Conservation (phyloP, 2,329 filamentous ascomycete genomes). For the Podosphaera aphanis region DNA sequence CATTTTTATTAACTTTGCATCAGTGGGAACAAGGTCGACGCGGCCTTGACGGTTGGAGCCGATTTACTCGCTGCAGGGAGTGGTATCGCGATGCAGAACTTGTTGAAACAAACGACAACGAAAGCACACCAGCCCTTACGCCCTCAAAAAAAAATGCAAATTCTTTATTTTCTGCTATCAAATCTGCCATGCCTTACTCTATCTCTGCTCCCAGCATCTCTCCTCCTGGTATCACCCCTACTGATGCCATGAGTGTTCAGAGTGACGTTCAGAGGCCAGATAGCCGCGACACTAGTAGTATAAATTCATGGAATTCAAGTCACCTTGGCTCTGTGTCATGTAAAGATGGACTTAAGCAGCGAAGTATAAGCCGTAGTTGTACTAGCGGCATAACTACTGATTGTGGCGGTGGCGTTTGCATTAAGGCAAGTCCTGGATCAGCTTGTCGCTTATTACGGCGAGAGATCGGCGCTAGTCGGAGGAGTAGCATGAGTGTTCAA, state of each 20-base stretch:
- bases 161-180: no score
- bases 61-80: conserved; percentile 79
- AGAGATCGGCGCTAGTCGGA: conserved; percentile 4
- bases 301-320: background rate
- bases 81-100: conserved; percentile 95
- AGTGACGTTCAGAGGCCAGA: background rate
- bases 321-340: background rate
- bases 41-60: conserved; percentile 73
- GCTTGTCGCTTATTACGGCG: conserved; percentile 3
- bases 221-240: conserved; percentile 1
- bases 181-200: no score
- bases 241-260: background rate
- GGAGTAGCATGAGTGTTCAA: conserved; percentile 5
- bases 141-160: conserved; percentile 6
- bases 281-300: background rate
- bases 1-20: conserved; percentile 4
- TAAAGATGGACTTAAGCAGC: background rate
- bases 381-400: background rate
- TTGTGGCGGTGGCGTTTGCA: background rate
- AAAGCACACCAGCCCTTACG: conserved; percentile 21
- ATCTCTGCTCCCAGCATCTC: background rate
- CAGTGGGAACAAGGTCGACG: conserved; percentile 78
- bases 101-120: conserved; percentile 39
- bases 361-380: background rate
- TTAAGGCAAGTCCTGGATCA: no score